Evolutionary conservation across 2,329 filamentous ascomycete genomes (phyloP), one percentile per base, ranked within the genome.

Genomic region (Podosphaera fusca): DNA sequence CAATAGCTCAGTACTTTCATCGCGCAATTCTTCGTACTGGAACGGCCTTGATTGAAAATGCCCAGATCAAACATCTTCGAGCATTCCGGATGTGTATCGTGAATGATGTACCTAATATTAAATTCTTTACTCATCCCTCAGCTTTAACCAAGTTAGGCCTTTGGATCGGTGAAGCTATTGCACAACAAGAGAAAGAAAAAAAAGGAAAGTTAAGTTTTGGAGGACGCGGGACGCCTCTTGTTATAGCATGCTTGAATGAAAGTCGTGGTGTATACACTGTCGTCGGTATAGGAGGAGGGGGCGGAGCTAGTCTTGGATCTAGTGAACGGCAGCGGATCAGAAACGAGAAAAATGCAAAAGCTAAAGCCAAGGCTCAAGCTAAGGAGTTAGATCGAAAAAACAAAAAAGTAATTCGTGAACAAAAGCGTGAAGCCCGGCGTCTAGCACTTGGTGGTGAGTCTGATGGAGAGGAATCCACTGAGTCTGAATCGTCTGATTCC

Each of bases 61-160:
- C 85, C 58, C 89, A 95, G 65, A 94, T 98, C 67, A 85, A 87
- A 42, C 88, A 95, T 68, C 74, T 98, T 14, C 81, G 87, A 53
- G 85, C 90, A 0, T 98, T 96, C 69, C 85, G 92, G 55, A 88
- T 98, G 76, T 94, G 86, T 38, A 85, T 96, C 3, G 88, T 98
- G 63, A 95, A 94, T 67, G 92, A 96, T 65, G 88, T 90, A 0
- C 87, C 89, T 0, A 92, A 96, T 64, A 84, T 94, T 0, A 72
- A 78, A n/a, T 76, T 96, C 9, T 98, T 98, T 70, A 88, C 84
- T 0, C 90, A 96, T 65, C 89, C 92, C 0, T 87, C 89, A 4
- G 92, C 92, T 1, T 73, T 98, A 31, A 94, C 89, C 1, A 95
- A 96, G 69, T 77, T 98, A 12, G 89, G 90, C 0, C 75, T 95